Conservation (phyloP, 2,329 filamentous ascomycete genomes). For the Trichoderma sp. region DNA sequence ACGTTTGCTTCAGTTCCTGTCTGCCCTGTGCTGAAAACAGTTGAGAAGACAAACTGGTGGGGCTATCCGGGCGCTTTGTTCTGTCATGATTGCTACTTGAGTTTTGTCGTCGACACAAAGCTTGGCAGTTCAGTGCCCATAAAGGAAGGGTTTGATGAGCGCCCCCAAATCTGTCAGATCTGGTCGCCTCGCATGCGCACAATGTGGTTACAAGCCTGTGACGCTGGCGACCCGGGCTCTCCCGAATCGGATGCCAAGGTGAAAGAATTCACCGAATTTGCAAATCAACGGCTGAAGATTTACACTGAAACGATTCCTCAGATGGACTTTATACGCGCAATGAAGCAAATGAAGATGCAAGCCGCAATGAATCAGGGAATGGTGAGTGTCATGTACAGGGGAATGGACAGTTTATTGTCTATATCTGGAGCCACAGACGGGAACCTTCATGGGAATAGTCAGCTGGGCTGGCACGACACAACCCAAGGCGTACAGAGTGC, state of each 20-base stretch:
- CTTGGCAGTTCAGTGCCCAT: constrained; percentile 33
- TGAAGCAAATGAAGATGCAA: constrained; percentile 37
- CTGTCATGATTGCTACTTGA: constrained; percentile 40
- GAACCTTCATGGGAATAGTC: constrained; percentile 38
- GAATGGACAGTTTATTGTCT: constrained; percentile 35
- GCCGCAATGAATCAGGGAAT: constrained; percentile 40
- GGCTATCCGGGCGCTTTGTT: constrained; percentile 39
- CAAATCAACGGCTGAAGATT: constrained; percentile 33
- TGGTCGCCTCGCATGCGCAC: constrained; percentile 45
- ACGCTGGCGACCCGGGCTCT: constrained; percentile 32
- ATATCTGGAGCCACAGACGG: constrained; percentile 36
- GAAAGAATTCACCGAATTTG: constrained; percentile 35
- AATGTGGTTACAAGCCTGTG: constrained; percentile 37
- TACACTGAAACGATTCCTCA: constrained; percentile 36
- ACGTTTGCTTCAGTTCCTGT: constrained; percentile 34
- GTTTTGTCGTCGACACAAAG: constrained; percentile 35
- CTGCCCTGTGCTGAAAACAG: constrained; percentile 36
- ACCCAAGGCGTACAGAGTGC: constrained; percentile 38
- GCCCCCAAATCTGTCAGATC: constrained; percentile 39
- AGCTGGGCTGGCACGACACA: constrained; percentile 41
- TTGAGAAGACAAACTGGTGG: constrained; percentile 37
- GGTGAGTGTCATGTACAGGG: constrained; percentile 39
- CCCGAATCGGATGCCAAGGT: constrained; percentile 32
- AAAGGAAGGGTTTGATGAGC: constrained; percentile 32
- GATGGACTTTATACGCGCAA: constrained; percentile 33